These are phyloP conservation scores for Apiospora malaysiana DNA, from an alignment of 2,329 filamentous ascomycete genomes.

Conservation along the genomic window DNA sequence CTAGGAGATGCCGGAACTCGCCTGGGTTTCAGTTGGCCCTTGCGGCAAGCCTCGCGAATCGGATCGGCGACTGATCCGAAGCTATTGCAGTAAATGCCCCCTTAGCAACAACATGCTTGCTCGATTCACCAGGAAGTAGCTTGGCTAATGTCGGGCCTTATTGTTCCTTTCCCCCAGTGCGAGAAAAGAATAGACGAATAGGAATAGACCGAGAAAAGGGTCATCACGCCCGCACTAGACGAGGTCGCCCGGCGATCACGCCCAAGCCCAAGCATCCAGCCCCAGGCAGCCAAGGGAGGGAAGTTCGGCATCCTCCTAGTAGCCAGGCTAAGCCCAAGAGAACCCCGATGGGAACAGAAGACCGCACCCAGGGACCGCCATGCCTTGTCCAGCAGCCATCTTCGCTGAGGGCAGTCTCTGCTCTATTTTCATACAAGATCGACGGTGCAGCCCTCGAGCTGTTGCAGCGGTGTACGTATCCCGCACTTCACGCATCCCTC, in stretches of 20 bases:
- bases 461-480: not conserved
- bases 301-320: not conserved
- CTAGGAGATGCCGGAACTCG: not conserved
- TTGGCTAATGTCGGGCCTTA: not conserved
- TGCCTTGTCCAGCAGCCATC: not conserved
- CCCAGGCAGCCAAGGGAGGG: not conserved
- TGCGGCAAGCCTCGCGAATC: not conserved
- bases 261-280: not conserved
- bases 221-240: not conserved
- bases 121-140: not conserved
- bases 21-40: not conserved
- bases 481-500: too few species aligned
- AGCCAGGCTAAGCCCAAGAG: not conserved
- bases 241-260: not conserved
- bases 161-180: not conserved
- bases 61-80: not conserved
- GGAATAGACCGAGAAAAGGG: not conserved
- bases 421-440: not conserved
- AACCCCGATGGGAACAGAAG: not conserved
- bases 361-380: not conserved
- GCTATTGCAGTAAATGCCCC: not conserved
- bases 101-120: not conserved
- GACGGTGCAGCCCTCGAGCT: not conserved
- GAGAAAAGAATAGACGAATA: not conserved
- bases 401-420: not conserved